Evolutionary conservation across 345 rosid genomes (phyloP), one percentile per base, ranked within the genome.

Genomic region (Aquilaria sinensis): DNA sequence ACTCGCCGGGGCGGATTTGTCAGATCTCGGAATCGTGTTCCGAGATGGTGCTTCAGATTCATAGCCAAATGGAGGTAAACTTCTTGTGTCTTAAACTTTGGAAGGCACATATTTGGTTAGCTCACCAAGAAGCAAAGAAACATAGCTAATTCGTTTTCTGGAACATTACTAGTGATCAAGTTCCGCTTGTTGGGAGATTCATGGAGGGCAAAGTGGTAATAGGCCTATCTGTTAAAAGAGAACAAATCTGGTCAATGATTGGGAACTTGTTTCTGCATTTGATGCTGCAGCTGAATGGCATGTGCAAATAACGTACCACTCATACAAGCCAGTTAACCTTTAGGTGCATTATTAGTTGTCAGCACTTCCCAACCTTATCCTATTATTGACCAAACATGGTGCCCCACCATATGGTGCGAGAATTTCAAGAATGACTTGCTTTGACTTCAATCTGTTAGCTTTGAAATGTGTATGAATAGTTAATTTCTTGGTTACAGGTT

Each of bases 1-100:
- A 72, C 58, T 63, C 79, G 60, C 76, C 76, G 72, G 88, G 79
- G 69, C 79, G 81, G 65, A 62, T 77, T 61, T 74, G 75, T 47
- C 78, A 77, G 76, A 82, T 87, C 74, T 84, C 90, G 6, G 94
- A 84, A 66, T 80, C 85, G n/a, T 87, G 86, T 66, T 84, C 86
- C 31, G 86, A 81, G 65, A 84, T 84, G 88, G 83, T 87, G 33
- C 88, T 87, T 56, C 86, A 84, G 72, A 74, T 84, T 53, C 86
- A 73, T 61, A 79, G 81, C 70, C 90, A 74, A 71, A 64, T 75
- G 29, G 85, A 87, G 90, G 90, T 84, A 46, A 75, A 67, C 51
- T 53, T 37, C 7, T 37, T 37, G 43, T 31, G 46, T 23, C n/a
- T 12, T 53, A 53, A 31, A 72, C 66, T 46, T 65, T 30, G 43